These are phyloP conservation scores for Lanmaoa rubissima DNA, from an alignment of 768 basidiomycete species.

Conservation along the genomic window DNA sequence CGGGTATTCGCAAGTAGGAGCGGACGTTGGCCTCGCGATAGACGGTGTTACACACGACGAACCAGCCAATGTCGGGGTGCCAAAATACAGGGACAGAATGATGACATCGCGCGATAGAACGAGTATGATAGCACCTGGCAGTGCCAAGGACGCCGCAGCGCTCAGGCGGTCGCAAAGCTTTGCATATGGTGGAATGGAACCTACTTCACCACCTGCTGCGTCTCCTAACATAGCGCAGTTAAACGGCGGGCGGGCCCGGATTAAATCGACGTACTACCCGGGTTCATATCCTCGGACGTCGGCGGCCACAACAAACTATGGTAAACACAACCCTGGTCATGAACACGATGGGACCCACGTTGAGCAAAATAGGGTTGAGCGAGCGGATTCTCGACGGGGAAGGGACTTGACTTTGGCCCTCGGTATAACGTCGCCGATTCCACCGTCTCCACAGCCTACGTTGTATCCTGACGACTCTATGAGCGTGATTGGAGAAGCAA, in stretches of 20 bases:
- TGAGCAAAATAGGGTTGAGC: constrained; percentile 30
- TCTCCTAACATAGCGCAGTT: constrained; percentile 24
- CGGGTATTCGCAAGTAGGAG: constrained; percentile 21
- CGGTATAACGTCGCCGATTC: constrained; percentile 34
- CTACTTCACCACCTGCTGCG: constrained; percentile 40
- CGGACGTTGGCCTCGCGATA: constrained; percentile 36
- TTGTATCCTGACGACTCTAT: constrained; percentile 73
- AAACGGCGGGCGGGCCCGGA: constrained; percentile 57
- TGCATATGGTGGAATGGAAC: constrained; percentile 57
- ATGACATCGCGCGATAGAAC: constrained; percentile 16
- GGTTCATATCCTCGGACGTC: constrained; percentile 56
- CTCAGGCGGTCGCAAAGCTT: constrained; percentile 35
- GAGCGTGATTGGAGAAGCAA: constrained; percentile 50
- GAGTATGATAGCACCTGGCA: constrained; percentile 21
- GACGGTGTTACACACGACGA: constrained; percentile 42
- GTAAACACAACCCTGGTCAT: constrained; percentile 35
- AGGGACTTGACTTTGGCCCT: constrained; percentile 39
- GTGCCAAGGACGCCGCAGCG: constrained; percentile 19
- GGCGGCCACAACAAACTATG: constrained; percentile 36
- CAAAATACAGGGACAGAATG: constrained; percentile 37
- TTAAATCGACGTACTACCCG: constrained; percentile 68
- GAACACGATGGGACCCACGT: constrained; percentile 33
- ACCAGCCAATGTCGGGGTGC: constrained; percentile 32
- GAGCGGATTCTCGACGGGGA: constrained; percentile 44
- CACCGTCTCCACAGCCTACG: constrained; percentile 59